Base-by-base conservation (phyloP, 2,329 filamentous ascomycete species). In the Macrophomina pseudophaseolina region DNA sequence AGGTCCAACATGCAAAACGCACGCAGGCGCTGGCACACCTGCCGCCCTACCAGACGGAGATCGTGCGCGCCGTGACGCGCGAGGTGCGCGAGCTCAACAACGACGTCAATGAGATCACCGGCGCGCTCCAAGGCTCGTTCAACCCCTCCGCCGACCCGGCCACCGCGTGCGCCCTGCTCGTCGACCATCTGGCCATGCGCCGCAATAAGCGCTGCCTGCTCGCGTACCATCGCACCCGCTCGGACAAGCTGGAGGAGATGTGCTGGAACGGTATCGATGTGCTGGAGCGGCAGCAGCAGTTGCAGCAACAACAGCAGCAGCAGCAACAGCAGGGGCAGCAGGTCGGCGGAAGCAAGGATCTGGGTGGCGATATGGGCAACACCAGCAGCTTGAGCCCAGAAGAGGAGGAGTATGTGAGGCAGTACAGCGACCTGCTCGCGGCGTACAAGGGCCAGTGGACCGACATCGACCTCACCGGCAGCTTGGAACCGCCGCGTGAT, bases 361-460 rank as follows among this genome's bases (percentile, higher is more conserved):
- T 80, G 66, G 81, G 80, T 28, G 71, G 72, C 9, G 84, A 87
- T 65, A 82, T 80, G 33, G 82, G 81, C 28, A 88, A 76, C 48
- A 78, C 88, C 67, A 94, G 90, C 81, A 94, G 91, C 73, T 82
- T 98, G 67, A 97, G 93, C 73, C 94, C 95, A 0, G 94, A 98
- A 76, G 63, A 65, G 40, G 63, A 65, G 52, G 95, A 98, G 73
- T 99, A 97, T 75, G 91, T 97, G 66, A 86, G 94, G 68, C 90
- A 94, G 74, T 99, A 97, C 75, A 90, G 91, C 70, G 94, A 99
- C 74, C 83, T 99, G 71, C 82, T 99, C 65, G 93, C 94, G n/a
- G 92, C 93, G 1, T 97, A 96, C 80, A 99, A 99, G 78, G 95
- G 95, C 0, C 93, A 97, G 74, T 99, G 94, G 94, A 98, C 94